Conservation (phyloP, 176 grass and related monocot species). For the Phyllostachys edulis region DNA sequence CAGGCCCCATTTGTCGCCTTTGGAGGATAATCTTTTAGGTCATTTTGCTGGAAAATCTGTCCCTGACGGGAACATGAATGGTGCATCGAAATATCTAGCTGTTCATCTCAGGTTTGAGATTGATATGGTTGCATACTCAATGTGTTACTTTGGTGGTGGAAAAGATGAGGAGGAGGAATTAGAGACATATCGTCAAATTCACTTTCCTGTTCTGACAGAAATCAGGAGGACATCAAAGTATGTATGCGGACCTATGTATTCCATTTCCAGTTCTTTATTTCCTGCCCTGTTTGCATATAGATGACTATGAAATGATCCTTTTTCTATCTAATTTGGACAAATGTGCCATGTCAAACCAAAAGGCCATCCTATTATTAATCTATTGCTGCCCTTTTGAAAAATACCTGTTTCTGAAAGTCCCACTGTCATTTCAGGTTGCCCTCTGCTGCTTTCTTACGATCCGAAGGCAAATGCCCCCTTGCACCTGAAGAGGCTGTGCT, state of each 20-base stretch:
- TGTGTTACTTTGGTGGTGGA: conserved; percentile 99
- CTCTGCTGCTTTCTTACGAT: conserved; percentile 71
- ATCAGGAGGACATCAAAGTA: conserved; percentile 85
- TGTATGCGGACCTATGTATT: conserved; percentile 31
- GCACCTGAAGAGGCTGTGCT: conserved; percentile 95
- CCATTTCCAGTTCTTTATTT: background rate
- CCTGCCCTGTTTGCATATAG: background rate
- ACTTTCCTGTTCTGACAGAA: conserved; percentile 88
- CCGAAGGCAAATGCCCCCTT: conserved; percentile 94
- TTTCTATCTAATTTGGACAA: background rate
- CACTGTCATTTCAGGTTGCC: conserved; percentile 61
- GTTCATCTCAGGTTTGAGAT: conserved; percentile 97
- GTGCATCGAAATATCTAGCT: conserved; percentile 73
- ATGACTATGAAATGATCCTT: background rate
- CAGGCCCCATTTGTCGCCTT: conserved; percentile 30
- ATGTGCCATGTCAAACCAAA: conserved; percentile 6
- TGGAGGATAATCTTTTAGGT: conserved; percentile 83
- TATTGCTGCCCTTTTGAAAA: background rate
- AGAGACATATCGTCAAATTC: conserved; percentile 73
- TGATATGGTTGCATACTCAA: conserved; percentile 96
- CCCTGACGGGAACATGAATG: conserved; percentile 28
- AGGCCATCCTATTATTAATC: conserved; percentile 20
- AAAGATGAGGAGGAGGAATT: conserved; percentile 93
- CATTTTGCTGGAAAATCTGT: conserved; percentile 50
- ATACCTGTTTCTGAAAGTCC: conserved; percentile 4